Percentiles rank a stretch among this genome's conserved stretches.
Conservation (phyloP, 805 yeast genomes). For the Cyberlindnera sargentensis region DNA sequence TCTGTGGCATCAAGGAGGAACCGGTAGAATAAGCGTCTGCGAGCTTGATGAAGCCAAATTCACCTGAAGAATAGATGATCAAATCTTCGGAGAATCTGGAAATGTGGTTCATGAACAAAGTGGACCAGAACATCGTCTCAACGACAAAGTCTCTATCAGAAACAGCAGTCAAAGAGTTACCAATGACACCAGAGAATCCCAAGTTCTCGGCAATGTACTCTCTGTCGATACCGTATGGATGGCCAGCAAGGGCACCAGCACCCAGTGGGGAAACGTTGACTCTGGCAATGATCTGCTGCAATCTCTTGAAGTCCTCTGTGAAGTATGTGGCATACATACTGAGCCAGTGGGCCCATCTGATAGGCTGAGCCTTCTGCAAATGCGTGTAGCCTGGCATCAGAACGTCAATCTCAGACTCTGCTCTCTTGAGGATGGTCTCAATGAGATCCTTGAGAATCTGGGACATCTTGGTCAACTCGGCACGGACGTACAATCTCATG, state of each 20-base stretch:
- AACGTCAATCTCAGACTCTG: slow-evolving; percentile 77
- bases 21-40: slow-evolving; percentile 99
- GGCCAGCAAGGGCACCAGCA: slow-evolving; percentile 98
- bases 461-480: slow-evolving; percentile 52
- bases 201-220: slow-evolving; percentile 76
- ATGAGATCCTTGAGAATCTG: slow-evolving; percentile 56
- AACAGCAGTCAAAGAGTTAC: slow-evolving; percentile 94
- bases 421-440: slow-evolving; percentile 62
- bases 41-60: slow-evolving; percentile 86
- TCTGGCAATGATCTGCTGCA: slow-evolving; percentile 72
- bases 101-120: slow-evolving; percentile 90
- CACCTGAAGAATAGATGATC: slow-evolving; percentile 94
- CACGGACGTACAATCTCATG: slow-evolving; percentile 90
- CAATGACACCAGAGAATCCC: slow-evolving; percentile 81
- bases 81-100: slow-evolving; percentile 93
- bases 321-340: slow-evolving; percentile 92
- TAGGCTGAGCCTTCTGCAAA: slow-evolving; percentile 97
- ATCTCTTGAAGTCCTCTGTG: slow-evolving; percentile 82
- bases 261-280: slow-evolving; percentile 90
- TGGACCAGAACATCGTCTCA: slow-evolving; percentile 92
- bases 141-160: slow-evolving; percentile 97
- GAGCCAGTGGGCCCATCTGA: slow-evolving; percentile 98
- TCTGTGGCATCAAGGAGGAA: slow-evolving; percentile 97
- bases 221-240: slow-evolving; percentile 97
- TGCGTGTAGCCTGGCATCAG: slow-evolving; percentile 99